Evolutionary conservation across 306 rosid genomes (phyloP).

Genomic region (Gynostemma pentaphyllum): DNA sequence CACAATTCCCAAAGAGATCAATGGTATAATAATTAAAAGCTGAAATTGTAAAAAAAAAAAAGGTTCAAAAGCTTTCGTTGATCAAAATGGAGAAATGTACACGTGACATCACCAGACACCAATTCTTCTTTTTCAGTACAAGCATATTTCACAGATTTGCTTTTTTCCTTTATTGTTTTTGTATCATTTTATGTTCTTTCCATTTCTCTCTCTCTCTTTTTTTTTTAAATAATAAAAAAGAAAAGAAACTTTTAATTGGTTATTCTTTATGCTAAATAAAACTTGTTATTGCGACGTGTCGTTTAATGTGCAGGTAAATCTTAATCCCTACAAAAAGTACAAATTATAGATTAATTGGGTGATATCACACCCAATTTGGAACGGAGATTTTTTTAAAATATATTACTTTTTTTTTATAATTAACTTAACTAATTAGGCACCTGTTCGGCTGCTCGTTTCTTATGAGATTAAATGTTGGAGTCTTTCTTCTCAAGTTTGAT

Average conservation of each 20-base stretch:
- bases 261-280: no score
- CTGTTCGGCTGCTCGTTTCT: no score
- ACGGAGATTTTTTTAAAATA: no score
- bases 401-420: no score
- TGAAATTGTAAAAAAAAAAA: not conserved
- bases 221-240: not conserved
- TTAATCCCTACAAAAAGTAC: not conserved
- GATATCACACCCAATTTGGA: no score
- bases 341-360: no score
- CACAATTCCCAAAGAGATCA: no score
- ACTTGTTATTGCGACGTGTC: not conserved
- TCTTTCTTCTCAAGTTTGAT: no score
- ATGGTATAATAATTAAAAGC: constrained; percentile 1
- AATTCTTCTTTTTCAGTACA: not conserved
- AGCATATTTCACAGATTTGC: not conserved
- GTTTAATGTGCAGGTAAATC: not conserved
- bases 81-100: not conserved
- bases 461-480: no score
- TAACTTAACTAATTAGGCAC: no score
- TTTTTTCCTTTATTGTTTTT: not conserved
- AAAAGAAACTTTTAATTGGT: no score
- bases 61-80: not conserved
- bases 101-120: not conserved
- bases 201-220: not conserved
- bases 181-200: not conserved